These are phyloP conservation scores for Diacronema lutheri DNA, from an alignment of 78 protist genomes.

Conservation along the genomic window DNA sequence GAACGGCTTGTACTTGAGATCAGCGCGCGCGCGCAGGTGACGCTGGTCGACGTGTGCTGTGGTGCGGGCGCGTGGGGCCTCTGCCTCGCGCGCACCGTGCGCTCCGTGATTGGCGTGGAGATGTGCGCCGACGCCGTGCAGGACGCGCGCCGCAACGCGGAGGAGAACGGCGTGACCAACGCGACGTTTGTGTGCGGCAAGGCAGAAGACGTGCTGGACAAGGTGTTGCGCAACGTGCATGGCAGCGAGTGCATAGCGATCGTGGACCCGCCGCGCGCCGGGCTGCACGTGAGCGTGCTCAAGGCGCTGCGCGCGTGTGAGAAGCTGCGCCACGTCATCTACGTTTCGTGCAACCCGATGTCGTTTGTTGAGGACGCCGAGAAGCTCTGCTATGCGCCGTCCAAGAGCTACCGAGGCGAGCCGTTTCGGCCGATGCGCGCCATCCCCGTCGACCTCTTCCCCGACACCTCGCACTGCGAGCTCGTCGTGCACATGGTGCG, in stretches of 20 bases:
- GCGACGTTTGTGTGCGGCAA: slow-evolving; percentile 47
- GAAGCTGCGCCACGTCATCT: slow-evolving; percentile 51
- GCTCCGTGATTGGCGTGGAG: slow-evolving; percentile 80
- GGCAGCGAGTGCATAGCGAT: slow-evolving; percentile 30
- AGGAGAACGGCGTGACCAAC: slow-evolving; percentile 55
- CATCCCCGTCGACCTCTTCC: slow-evolving; percentile 80
- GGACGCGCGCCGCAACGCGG: slow-evolving; percentile 78
- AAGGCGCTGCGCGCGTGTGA: slow-evolving; percentile 55
- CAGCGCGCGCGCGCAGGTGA: background rate
- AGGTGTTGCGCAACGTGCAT: background rate
- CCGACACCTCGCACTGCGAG: slow-evolving; percentile 78
- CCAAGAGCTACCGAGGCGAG: slow-evolving; percentile 32
- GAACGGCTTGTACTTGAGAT: background rate
- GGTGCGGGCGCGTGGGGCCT: slow-evolving; percentile 94
- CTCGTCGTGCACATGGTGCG: slow-evolving; percentile 70
- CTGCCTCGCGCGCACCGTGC: slow-evolving; percentile 44
- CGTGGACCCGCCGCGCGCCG: slow-evolving; percentile 72
- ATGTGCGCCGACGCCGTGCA: slow-evolving; percentile 60
- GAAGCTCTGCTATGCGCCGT: slow-evolving; percentile 56
- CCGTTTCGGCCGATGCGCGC: slow-evolving; percentile 66
- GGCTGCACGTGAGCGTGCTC: slow-evolving; percentile 66
- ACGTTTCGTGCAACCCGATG: slow-evolving; percentile 71
- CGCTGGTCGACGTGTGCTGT: slow-evolving; percentile 87
- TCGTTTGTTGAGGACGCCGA: slow-evolving; percentile 46
- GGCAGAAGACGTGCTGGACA: slow-evolving; percentile 58